Conservation (phyloP, 139 green algal genomes). For the Ostreobium quekettii region DNA sequence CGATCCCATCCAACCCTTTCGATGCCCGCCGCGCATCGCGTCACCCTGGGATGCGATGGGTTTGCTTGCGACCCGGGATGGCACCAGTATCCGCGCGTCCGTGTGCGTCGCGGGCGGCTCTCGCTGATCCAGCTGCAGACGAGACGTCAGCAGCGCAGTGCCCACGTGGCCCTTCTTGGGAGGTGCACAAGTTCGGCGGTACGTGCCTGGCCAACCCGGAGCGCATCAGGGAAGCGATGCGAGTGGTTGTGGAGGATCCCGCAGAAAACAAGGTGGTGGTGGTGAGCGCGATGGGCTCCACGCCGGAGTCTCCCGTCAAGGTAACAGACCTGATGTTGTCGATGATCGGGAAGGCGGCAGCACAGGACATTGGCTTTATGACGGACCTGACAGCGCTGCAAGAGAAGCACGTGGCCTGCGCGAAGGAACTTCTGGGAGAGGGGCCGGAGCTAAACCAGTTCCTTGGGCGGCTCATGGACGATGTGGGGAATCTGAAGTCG, state of each 20-base stretch:
- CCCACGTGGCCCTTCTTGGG: constrained; percentile 44
- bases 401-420: constrained; percentile 83
- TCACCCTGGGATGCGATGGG: no score
- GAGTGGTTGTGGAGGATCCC: constrained; percentile 59
- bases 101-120: no score
- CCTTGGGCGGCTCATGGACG: constrained; percentile 61
- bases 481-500: constrained; percentile 84
- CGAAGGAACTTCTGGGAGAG: constrained; percentile 69
- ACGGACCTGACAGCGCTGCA: constrained; percentile 74
- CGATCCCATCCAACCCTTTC: no score
- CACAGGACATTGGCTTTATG: constrained; percentile 63
- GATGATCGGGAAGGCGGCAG: constrained; percentile 55
- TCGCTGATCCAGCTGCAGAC: constrained; percentile 17
- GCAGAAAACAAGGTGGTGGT: constrained; percentile 57
- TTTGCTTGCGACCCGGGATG: no score
- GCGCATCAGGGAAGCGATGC: constrained; percentile 64
- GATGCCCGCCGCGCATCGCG: no score
- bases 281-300: constrained; percentile 74
- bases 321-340: constrained; percentile 91
- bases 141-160: constrained; percentile 22
- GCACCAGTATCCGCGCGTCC: no score
- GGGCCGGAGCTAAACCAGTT: constrained; percentile 57
- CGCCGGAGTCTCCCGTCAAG: constrained; percentile 60
- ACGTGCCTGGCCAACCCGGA: constrained; percentile 88
- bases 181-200: constrained; percentile 93